Percentiles rank a stretch among this genome's conserved stretches.
Evolutionary conservation across 345 rosid species (phyloP).

Genomic region (Moricandia arvensis): DNA sequence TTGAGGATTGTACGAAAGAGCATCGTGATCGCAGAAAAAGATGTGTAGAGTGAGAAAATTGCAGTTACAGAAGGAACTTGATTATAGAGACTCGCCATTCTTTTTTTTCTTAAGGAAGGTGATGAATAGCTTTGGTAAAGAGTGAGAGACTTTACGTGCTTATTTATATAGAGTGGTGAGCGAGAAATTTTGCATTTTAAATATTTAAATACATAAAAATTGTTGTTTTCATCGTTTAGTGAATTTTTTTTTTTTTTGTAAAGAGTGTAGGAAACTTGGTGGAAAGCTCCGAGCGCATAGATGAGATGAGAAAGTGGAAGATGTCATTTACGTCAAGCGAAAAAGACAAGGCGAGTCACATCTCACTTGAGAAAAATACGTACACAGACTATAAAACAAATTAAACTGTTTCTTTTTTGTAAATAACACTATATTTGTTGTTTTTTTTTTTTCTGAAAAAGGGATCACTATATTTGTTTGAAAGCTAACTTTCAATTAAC

Average conservation of each 20-base stretch:
- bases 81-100: slow-evolving; percentile 30
- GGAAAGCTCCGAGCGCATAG: slow-evolving; percentile 18
- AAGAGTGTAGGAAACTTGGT: slow-evolving; percentile 18
- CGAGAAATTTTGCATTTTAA: slow-evolving; percentile 4
- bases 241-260: too few species aligned
- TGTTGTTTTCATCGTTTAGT: neutral
- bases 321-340: slow-evolving; percentile 32
- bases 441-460: too few species aligned
- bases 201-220: neutral
- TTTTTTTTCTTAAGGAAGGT: neutral
- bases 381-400: neutral
- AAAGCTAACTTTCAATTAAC: neutral
- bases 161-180: slow-evolving; percentile 21
- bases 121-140: neutral
- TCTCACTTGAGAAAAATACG: slow-evolving; percentile 9
- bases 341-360: slow-evolving; percentile 25
- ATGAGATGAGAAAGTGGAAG: slow-evolving; percentile 30
- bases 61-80: slow-evolving; percentile 37
- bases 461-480: neutral
- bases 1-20: slow-evolving; percentile 34
- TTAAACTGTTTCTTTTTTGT: neutral
- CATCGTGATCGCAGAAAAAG: slow-evolving; percentile 38
- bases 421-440: neutral
- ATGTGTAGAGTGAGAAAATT: slow-evolving; percentile 36
- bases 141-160: neutral